Evolutionary conservation across 306 rosid species (phyloP), one percentile per base, ranked within the genome.

Genomic region (Hylodesmum podocarpum): DNA sequence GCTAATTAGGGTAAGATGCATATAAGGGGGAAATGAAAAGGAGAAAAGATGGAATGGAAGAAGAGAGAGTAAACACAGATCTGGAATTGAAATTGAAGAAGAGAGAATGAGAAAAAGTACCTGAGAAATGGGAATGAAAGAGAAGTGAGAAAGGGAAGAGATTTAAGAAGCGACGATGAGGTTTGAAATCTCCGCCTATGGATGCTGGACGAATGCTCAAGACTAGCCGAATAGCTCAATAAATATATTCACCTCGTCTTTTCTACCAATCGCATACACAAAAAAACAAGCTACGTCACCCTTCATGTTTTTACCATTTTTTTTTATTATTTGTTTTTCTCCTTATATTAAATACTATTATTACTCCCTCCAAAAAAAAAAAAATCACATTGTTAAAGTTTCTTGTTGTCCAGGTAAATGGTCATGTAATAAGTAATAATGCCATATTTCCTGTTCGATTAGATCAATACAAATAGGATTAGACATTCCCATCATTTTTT

Each of bases 181-280:
- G 66, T 47, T 71, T 46, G 86, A 67, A 66, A 86, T 66, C 59
- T 79, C 90, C 91, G 87, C 76, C 87, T 9, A 31, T 22, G 46
- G 18, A 15, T 31, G 4, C n/a, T n/a, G 64, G 27, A 50, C 1
- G 57, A 16, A 47, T 7, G n/a, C n/a, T n/a, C n/a, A n/a, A 33
- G 37, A 3, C 37, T 5, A 33, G 37, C 57, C 55, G 46, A 19
- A 44, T n/a, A n/a, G 31, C 44, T n/a, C 1, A 18, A 49, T 50
- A 62, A 31, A 78, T 70, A 78, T 50, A 72, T 50, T 3, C 19
- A 34, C 4, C 51, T 25, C 4, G n/a, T n/a, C n/a, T n/a, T n/a
- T n/a, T 14, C 14, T 27, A 78, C 16, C 22, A 13, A 31, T n/a
- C 31, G 9, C 44, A 1, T 7, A 8, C n/a, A 34, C 40, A 8